phyloP scores from a whole-genome alignment of 2,329 filamentous ascomycete genomes.

The Phialocephala subalpina region DNA sequence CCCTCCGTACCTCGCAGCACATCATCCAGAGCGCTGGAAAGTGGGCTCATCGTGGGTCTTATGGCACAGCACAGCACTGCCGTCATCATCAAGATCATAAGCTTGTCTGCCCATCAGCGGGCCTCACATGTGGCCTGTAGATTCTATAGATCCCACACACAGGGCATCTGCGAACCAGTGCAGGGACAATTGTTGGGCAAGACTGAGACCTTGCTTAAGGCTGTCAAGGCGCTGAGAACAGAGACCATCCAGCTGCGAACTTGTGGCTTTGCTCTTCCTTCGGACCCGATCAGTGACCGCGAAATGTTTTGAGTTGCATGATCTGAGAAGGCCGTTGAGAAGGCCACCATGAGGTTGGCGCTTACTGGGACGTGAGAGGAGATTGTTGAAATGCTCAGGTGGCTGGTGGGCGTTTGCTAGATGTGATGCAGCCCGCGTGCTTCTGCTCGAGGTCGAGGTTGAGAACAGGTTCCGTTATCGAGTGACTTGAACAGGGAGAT shows the following conservation, averaged over 20 bases:
- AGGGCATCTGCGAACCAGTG: neutral
- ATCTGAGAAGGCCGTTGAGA: neutral
- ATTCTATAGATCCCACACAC: neutral
- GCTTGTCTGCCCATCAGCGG: neutral
- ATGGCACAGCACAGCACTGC: neutral
- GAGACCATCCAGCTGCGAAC: neutral
- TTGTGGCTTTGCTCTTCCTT: neutral
- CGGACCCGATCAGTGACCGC: neutral
- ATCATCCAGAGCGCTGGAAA: neutral
- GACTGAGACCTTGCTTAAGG: neutral
- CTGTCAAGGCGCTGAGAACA: no score
- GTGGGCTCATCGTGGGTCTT: neutral
- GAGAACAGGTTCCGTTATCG: neutral
- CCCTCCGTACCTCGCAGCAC: neutral
- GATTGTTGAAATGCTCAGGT: neutral
- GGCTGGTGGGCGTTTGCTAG: neutral
- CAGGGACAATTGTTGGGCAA: neutral
- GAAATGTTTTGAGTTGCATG: neutral
- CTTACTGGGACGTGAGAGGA: conserved; percentile 1
- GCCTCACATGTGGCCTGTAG: neutral
- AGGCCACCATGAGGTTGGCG: neutral
- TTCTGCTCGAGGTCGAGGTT: neutral
- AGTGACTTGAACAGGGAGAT: neutral
- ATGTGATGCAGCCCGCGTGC: neutral
- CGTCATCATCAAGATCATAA: neutral